phyloP scores from a whole-genome alignment of 2,329 filamentous ascomycete genomes.

The Chaetomium strumarium region DNA sequence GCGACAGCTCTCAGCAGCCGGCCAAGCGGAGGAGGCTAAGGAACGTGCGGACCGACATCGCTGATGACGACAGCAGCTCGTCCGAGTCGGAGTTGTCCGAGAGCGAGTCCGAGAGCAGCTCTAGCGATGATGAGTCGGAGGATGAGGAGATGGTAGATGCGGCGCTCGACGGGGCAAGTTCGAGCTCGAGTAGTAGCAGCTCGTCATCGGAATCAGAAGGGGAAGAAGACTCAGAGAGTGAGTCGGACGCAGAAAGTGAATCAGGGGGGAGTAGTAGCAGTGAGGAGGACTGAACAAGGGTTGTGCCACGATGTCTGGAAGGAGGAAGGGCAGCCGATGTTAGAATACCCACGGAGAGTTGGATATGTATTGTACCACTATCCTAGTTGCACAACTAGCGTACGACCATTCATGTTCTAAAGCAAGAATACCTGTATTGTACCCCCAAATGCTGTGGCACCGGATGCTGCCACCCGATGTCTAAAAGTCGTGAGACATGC shows the following conservation, averaged over 20 bases:
- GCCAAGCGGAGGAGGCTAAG: conserved; percentile 45
- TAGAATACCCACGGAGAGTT: background rate
- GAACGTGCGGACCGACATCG: conserved; percentile 45
- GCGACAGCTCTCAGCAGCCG: conserved; percentile 39
- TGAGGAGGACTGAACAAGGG: conserved; percentile 13
- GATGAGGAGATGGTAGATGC: conserved; percentile 25
- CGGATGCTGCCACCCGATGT: background rate
- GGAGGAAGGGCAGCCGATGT: background rate
- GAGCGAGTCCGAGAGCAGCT: conserved; percentile 24
- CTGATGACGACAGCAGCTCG: conserved; percentile 38
- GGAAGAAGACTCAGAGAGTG: conserved; percentile 15
- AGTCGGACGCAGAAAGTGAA: conserved; percentile 16
- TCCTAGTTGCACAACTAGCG: background rate
- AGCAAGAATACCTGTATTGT: no score
- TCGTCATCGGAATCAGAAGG: conserved; percentile 24
- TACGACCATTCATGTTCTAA: background rate
- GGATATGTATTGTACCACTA: background rate
- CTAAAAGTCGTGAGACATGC: background rate
- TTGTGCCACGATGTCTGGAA: background rate
- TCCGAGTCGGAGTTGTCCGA: conserved; percentile 33
- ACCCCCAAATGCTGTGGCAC: conserved; percentile 1
- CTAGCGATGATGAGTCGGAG: conserved; percentile 23
- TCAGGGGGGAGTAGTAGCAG: conserved; percentile 22
- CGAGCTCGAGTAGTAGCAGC: conserved; percentile 24
- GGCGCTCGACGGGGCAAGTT: conserved; percentile 12